Evolutionary conservation across 2,329 filamentous ascomycete species (phyloP), one percentile per base, ranked within the genome.

Genomic region (Esteya vermicola): DNA sequence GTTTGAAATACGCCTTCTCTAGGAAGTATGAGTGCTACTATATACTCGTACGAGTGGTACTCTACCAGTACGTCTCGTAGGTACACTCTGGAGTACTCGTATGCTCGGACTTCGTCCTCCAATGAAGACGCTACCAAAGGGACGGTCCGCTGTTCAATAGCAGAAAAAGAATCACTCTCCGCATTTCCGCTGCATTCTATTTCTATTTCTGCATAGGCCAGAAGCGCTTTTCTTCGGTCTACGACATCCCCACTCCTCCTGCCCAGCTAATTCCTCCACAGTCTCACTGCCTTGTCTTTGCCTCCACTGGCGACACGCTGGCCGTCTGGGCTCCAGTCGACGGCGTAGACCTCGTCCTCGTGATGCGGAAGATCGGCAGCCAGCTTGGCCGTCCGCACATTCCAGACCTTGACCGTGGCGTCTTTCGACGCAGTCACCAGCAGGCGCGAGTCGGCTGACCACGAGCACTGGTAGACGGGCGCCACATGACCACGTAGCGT

Each of bases 291-390:
- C 58, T 93, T 95, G 58, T 98, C 91, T 56, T 89, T 89, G 9
- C 91, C 91, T 40, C 88, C 91, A 57, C 86, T 94, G 16, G 79
- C 86, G 14, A 96, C 88, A 50, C 79, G 78, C 50, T 85, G 74
- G 9, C 91, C 91, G 56, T 95, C 88, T 1, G 85, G 81, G 50
- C 83, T 88, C 91, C 89, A 96, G 57, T 96, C 89, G 12, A 95
- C 78, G 0, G 88, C 85, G 58, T 88, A 95, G 0, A 95, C 88
- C 57, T 95, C 85, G 52, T 94, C 89, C 55, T 84, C 75, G 57
- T 96, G 89, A 0, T 89, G 86, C 0, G 88, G 85, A 34, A 96
- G 64, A 62, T 95, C 88, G 36, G 65, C 63, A 4, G 77, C 74
- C 43, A 98, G 62, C 60, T 93, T 94, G 38, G 80, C 82, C 2